Evolutionary conservation across 768 basidiomycete genomes (phyloP).

Genomic region (Xerocomus spinulosus): DNA sequence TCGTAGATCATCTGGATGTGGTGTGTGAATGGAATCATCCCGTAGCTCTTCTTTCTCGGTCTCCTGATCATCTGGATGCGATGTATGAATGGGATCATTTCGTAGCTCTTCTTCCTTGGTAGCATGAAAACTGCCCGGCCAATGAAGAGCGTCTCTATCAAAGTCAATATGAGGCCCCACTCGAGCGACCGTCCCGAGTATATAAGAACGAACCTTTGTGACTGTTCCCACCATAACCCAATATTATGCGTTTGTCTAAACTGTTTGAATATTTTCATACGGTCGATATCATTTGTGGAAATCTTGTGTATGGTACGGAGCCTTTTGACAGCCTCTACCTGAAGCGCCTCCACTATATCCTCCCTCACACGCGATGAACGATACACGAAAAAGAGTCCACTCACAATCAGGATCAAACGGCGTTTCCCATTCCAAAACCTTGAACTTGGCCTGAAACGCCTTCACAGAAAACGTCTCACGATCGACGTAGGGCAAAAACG

Average conservation of each 20-base stretch:
- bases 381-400: constrained; percentile 7
- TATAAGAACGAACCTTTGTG: constrained; percentile 36
- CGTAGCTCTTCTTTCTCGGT: too few species aligned
- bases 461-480: constrained; percentile 35
- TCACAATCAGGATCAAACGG: constrained; percentile 49
- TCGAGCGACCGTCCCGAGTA: not conserved
- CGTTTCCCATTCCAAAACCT: constrained; percentile 33
- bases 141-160: constrained; percentile 36
- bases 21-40: constrained; percentile 9
- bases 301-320: constrained; percentile 32
- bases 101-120: too few species aligned
- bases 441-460: constrained; percentile 28
- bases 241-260: constrained; percentile 20
- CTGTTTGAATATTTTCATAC: constrained; percentile 22
- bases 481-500: constrained; percentile 48
- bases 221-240: constrained; percentile 41
- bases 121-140: constrained; percentile 32
- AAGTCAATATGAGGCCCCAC: not conserved
- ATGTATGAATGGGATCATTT: too few species aligned
- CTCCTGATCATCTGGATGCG: too few species aligned
- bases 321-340: constrained; percentile 40
- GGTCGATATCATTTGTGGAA: constrained; percentile 35
- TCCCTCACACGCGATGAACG: not conserved
- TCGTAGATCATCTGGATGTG: constrained; percentile 27
- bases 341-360: constrained; percentile 44